Percentiles rank a stretch among this genome's conserved stretches.
phyloP scores from a whole-genome alignment of 768 basidiomycete species.

The Ramaria rubella region DNA sequence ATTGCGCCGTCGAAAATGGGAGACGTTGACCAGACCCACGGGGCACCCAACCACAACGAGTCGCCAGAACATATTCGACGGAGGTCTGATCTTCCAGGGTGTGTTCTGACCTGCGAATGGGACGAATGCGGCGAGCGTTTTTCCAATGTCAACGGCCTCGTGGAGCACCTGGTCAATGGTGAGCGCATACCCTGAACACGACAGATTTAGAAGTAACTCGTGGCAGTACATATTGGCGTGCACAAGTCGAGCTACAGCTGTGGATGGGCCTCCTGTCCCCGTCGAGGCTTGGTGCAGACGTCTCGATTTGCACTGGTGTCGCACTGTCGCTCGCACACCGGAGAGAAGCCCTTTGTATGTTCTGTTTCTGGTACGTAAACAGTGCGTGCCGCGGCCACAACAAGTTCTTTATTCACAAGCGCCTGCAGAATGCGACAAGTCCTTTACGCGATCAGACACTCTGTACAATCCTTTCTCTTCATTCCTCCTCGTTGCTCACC shows the following conservation, averaged over 20 bases:
- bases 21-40: no score
- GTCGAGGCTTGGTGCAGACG: slow-evolving; percentile 77
- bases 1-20: no score
- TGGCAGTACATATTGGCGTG: slow-evolving; percentile 69
- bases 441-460: slow-evolving; percentile 92
- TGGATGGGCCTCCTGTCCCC: slow-evolving; percentile 78
- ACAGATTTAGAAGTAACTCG: slow-evolving; percentile 8
- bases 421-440: slow-evolving; percentile 83
- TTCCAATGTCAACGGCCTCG: slow-evolving; percentile 63
- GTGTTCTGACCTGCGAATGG: slow-evolving; percentile 74
- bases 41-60: no score
- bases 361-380: slow-evolving; percentile 57
- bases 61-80: background rate
- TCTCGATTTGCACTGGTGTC: slow-evolving; percentile 87
- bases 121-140: slow-evolving; percentile 73
- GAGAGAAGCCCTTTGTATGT: slow-evolving; percentile 90
- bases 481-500: background rate
- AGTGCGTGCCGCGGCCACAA: background rate
- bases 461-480: slow-evolving; percentile 29
- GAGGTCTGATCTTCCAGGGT: slow-evolving; percentile 15
- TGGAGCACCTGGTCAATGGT: slow-evolving; percentile 82
- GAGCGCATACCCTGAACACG: slow-evolving; percentile 22
- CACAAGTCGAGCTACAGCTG: slow-evolving; percentile 84
- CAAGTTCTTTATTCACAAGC: background rate
- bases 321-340: slow-evolving; percentile 88